Conservation (phyloP, 2,329 filamentous ascomycete genomes). For the Colletotrichum sp. region DNA sequence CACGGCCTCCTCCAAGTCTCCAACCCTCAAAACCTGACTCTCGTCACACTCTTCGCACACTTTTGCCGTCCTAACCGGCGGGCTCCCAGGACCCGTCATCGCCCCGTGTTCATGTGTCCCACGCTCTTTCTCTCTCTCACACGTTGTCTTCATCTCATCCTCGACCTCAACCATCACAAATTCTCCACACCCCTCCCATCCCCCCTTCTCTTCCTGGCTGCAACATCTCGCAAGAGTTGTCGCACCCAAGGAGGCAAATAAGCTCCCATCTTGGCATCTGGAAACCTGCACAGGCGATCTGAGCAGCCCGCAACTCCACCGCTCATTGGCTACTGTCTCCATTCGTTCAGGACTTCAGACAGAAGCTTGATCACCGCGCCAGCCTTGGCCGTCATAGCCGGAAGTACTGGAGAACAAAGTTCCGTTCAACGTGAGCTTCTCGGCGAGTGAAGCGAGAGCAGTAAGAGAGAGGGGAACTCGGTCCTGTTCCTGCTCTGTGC, state of each 20-base stretch:
- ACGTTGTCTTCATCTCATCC: conserved; percentile 12
- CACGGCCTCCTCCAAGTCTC: not conserved
- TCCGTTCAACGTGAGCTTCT: not conserved
- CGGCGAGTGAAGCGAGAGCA: not conserved
- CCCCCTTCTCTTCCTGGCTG: not conserved
- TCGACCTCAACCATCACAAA: not conserved
- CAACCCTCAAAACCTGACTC: conserved; percentile 7
- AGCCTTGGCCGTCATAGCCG: not conserved
- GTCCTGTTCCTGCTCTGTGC: not conserved
- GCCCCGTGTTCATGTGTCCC: not conserved
- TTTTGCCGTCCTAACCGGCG: conserved; percentile 10
- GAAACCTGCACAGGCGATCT: not conserved
- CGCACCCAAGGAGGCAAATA: not conserved
- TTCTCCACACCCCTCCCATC: not conserved
- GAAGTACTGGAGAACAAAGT: not conserved
- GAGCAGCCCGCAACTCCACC: not conserved
- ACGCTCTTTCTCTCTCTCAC: not conserved
- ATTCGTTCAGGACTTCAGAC: not conserved
- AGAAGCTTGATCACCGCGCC: not conserved
- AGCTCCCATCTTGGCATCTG: conserved; percentile 20
- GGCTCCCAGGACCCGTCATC: not conserved
- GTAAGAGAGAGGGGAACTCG: not conserved
- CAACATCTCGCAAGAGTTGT: conserved; percentile 7
- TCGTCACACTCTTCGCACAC: not conserved
- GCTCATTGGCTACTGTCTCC: not conserved